phyloP scores from a whole-genome alignment of 2,329 filamentous ascomycete genomes.

The Fusarium sublunatum region DNA sequence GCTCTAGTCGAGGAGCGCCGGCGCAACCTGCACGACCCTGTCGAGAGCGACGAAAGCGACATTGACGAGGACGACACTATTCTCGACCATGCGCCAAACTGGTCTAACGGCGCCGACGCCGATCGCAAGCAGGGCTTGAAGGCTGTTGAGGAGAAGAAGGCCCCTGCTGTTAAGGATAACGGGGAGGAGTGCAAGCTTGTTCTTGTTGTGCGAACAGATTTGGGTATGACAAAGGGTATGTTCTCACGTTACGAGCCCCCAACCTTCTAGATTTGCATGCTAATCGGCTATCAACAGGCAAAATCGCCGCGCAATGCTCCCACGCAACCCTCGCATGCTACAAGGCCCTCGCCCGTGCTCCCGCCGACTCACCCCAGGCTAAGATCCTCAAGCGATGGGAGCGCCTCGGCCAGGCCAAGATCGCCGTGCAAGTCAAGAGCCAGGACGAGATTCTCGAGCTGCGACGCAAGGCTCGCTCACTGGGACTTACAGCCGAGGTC shows the following conservation, averaged over 20 bases:
- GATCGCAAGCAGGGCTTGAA: constrained; percentile 68
- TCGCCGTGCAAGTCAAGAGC: constrained; percentile 88
- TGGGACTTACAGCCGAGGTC: constrained; percentile 88
- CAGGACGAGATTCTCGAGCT: constrained; percentile 82
- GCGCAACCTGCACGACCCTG: constrained; percentile 67
- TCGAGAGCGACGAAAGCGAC: constrained; percentile 77
- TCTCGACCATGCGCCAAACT: constrained; percentile 75
- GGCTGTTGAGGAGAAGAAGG: constrained; percentile 57
- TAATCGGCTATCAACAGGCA: constrained; percentile 68
- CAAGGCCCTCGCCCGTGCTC: constrained; percentile 77
- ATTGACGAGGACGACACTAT: constrained; percentile 69
- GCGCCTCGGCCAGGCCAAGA: constrained; percentile 86
- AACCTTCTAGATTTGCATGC: not conserved
- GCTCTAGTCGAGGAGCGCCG: constrained; percentile 66
- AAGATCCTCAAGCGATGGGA: constrained; percentile 87
- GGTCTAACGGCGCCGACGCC: constrained; percentile 70
- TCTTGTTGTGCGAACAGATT: constrained; percentile 88
- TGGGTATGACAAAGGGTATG: constrained; percentile 97
- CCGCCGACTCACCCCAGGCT: constrained; percentile 65
- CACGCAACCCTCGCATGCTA: constrained; percentile 99
- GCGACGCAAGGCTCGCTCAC: constrained; percentile 81
- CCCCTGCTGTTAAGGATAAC: constrained; percentile 48
- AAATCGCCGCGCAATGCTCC: constrained; percentile 94
- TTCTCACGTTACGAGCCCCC: not conserved
- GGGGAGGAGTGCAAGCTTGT: constrained; percentile 94